Conservation (phyloP, 768 basidiomycete genomes). For the Kwoniella europaea region DNA sequence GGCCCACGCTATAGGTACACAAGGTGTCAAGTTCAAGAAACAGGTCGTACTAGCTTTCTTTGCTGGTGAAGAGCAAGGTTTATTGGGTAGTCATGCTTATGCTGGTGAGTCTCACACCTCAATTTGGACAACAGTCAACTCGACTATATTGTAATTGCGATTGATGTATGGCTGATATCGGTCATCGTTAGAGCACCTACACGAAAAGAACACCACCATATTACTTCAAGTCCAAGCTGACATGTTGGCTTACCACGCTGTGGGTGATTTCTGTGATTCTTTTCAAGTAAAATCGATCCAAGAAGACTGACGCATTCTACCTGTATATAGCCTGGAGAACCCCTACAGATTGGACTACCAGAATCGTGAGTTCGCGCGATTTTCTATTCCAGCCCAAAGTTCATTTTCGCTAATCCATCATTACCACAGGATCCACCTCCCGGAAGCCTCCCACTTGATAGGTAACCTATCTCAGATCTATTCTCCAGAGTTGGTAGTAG, state of each 20-base stretch:
- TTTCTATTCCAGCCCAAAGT: background rate
- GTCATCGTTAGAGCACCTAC: conserved; percentile 65
- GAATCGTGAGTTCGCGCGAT: conserved; percentile 62
- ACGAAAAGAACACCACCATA: conserved; percentile 67
- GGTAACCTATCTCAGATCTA: conserved; percentile 77
- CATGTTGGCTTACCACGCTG: conserved; percentile 82
- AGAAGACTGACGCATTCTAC: background rate
- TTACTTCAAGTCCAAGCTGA: conserved; percentile 88
- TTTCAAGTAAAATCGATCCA: background rate
- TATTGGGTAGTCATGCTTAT: conserved; percentile 77
- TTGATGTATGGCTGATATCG: background rate
- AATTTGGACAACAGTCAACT: no score
- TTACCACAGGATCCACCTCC: conserved; percentile 71
- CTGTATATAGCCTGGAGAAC: conserved; percentile 66
- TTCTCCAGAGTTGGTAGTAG: conserved; percentile 60
- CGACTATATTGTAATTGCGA: background rate
- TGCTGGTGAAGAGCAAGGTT: conserved; percentile 90
- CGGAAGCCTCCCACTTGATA: conserved; percentile 75
- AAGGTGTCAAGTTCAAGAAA: conserved; percentile 71
- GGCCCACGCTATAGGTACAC: conserved; percentile 72
- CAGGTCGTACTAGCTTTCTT: conserved; percentile 82
- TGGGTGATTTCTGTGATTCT: conserved; percentile 27
- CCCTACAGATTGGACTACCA: conserved; percentile 81
- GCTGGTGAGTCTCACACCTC: conserved; percentile 65
- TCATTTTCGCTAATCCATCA: background rate